phyloP scores from a whole-genome alignment of 129 eudicot species.

The Smallanthus sonchifolius region DNA sequence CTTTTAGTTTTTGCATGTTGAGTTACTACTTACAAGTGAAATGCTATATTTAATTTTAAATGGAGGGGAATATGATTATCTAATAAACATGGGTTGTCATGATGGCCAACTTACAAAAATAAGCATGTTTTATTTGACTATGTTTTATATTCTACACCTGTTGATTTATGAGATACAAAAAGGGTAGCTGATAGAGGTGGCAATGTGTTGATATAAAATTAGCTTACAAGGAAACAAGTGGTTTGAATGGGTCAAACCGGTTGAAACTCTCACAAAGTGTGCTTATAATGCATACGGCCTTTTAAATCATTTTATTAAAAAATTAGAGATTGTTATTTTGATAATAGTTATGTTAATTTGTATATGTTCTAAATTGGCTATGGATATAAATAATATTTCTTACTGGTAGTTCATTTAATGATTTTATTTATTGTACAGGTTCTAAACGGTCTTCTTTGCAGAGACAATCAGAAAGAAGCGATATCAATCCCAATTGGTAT shows the following conservation, averaged over 20 bases:
- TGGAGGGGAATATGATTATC: neutral
- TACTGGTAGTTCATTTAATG: constrained; percentile 6
- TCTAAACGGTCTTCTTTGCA: constrained; percentile 83
- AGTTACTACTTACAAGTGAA: constrained; percentile 5
- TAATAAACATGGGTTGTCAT: neutral
- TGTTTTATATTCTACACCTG: neutral
- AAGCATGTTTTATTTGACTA: neutral
- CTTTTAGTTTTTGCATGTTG: constrained; percentile 4
- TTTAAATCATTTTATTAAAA: neutral
- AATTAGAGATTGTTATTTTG: neutral
- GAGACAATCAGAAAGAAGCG: constrained; percentile 93
- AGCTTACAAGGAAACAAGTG: neutral
- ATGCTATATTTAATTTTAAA: neutral
- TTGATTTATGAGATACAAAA: constrained; percentile 10
- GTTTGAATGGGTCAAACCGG: neutral
- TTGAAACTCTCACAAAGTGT: neutral
- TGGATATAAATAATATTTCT: neutral
- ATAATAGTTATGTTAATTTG: neutral
- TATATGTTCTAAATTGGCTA: neutral
- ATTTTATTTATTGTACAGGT: constrained; percentile 51
- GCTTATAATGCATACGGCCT: neutral
- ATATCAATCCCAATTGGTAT: constrained; percentile 93
- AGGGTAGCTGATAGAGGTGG: neutral
- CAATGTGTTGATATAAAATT: neutral
- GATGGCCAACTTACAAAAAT: neutral